Conservation (phyloP, 352 stramenopile genomes). For the Phytophthora brassicae region DNA sequence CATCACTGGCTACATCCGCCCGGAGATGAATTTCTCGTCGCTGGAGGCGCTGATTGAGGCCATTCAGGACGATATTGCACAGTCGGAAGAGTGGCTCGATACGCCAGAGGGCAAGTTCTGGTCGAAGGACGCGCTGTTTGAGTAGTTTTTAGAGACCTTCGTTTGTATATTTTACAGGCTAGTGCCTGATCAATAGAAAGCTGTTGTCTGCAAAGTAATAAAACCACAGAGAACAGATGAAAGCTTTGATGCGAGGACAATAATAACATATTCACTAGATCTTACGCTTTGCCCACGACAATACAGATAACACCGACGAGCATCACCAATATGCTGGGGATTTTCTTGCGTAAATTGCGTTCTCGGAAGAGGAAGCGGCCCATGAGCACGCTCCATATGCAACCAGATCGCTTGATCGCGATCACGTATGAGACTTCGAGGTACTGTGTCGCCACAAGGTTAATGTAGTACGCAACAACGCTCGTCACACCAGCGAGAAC, state of each 20-base stretch:
- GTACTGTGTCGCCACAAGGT: constrained; percentile 74
- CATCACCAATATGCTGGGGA: constrained; percentile 83
- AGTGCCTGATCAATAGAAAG: constrained; percentile 20
- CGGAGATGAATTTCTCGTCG: constrained; percentile 93
- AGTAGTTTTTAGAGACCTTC: constrained; percentile 39
- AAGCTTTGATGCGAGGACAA: neutral
- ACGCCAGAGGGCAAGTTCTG: constrained; percentile 54
- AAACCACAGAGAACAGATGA: neutral
- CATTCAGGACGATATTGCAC: constrained; percentile 88
- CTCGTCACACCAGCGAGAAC: constrained; percentile 66
- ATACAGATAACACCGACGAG: constrained; percentile 78
- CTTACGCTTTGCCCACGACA: constrained; percentile 65
- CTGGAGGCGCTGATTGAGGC: constrained; percentile 92
- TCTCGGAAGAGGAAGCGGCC: constrained; percentile 76
- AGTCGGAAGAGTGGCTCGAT: constrained; percentile 72
- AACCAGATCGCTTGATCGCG: constrained; percentile 82
- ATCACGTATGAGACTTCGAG: constrained; percentile 86
- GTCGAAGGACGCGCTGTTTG: constrained; percentile 46
- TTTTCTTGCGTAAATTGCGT: constrained; percentile 72
- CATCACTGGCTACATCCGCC: constrained; percentile 92
- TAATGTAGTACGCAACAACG: constrained; percentile 85
- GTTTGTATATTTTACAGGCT: no score
- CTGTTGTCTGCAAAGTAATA: constrained; percentile 19
- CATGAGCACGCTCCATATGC: constrained; percentile 82
- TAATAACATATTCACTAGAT: constrained; percentile 19